phyloP scores from a whole-genome alignment of 2,329 filamentous ascomycete species.

The Decorospora gaudefroyi region DNA sequence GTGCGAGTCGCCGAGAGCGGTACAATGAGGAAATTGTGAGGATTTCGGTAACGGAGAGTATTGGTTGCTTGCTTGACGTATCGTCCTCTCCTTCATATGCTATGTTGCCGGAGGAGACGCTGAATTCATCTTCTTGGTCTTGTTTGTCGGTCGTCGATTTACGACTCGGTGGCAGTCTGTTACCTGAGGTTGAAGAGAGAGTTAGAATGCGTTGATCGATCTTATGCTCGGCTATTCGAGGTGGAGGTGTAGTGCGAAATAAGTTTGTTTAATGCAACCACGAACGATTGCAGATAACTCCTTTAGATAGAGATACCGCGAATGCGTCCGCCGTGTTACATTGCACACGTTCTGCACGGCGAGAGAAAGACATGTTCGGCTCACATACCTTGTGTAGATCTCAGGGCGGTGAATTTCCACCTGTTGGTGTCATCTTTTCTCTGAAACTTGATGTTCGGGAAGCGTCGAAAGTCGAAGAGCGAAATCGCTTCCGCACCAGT shows the following conservation, averaged over 20 bases:
- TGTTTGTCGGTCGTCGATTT: constrained; percentile 2
- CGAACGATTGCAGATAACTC: too few species aligned
- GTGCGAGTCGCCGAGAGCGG: constrained; percentile 28
- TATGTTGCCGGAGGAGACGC: constrained; percentile 18
- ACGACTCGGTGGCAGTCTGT: constrained; percentile 1
- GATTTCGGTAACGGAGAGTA: constrained; percentile 27
- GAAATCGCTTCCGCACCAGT: constrained; percentile 21
- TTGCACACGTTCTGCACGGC: too few species aligned
- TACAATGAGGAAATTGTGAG: constrained; percentile 38
- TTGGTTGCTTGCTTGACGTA: constrained; percentile 1
- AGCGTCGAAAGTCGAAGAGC: constrained; percentile 21
- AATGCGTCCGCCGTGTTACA: too few species aligned
- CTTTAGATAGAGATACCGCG: too few species aligned
- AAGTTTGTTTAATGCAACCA: too few species aligned
- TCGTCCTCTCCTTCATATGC: constrained; percentile 12
- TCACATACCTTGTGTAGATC: not conserved
- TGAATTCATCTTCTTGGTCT: constrained; percentile 6
- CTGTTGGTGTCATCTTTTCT: constrained; percentile 17
- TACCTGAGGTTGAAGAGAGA: too few species aligned
- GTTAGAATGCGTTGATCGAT: too few species aligned
- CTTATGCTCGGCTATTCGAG: too few species aligned
- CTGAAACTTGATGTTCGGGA: constrained; percentile 24
- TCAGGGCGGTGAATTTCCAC: constrained; percentile 22
- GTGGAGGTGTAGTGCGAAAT: too few species aligned
- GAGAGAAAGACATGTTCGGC: too few species aligned